Base-by-base conservation (phyloP, 2,329 filamentous ascomycete species). In the Albifimbria verrucaria region DNA sequence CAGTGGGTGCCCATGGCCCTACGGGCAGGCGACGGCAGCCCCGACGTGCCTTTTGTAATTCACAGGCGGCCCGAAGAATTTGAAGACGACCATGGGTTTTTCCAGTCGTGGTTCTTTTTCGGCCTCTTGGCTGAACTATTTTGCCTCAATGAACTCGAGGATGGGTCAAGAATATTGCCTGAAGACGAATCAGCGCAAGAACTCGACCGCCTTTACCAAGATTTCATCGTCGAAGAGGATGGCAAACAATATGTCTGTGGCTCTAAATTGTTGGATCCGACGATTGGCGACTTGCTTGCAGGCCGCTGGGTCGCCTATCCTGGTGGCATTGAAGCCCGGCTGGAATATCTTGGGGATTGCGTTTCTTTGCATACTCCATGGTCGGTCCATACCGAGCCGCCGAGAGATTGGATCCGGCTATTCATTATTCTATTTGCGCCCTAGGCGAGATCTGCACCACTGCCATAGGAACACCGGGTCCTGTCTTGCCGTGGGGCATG, bases 341-440 rank as follows among this genome's bases (percentile, higher is more conserved):
- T 39, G 32, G 17, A 11, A 17, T 23, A 44, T 20, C 42, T 44
- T 23, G 18, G 11, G 20, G 42, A 44, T 11, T 44, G 42, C 22
- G 18, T 20, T 5, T 7, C 7, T 44, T 44, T 20, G 22, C 42
- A 21, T 20, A 21, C 42, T 20, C 18, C 5, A 44, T 44, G 42
- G 22, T 44, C 42, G 22, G 12, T 10, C 11, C 17, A 21, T 46
- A 49, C 10, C 54, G 51, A 9, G 25, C 26, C 2, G 50, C 68
- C 3, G 60, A 64, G 15, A 52, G 60, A 7, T 17, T 39, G 32
- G 12, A 39, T 12, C 32, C 32, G 18, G 42, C 53, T 18, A 49
- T 68, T 17, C 61, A 60, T 12, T 63, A 56, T 46, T 64, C 67
- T 10, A 64, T 69, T 28, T 57, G 59, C 3, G 65, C 61, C 1